phyloP scores from a whole-genome alignment of 306 rosid species.

The cucumber (Cucumis sativus) region Cucumber_9930_V3 NC_026660.2:3083501-3084000 shows the following conservation, averaged over 20 bases:
- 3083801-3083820: slow-evolving; percentile 43
- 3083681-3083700: slow-evolving; percentile 3
- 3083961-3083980: background rate
- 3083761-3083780: slow-evolving; percentile 17
- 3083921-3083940: background rate
- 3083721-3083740: slow-evolving; percentile 4
- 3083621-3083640: background rate
- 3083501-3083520: slow-evolving; percentile 5
- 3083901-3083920: background rate
- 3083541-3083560: slow-evolving; percentile 6
- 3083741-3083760: slow-evolving; percentile 9
- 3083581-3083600: background rate
- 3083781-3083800: slow-evolving; percentile 22
- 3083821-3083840: slow-evolving; percentile 36
- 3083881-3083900: background rate
- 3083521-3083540: slow-evolving; percentile 7
- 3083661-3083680: slow-evolving; percentile 6
- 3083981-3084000: background rate
- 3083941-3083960: background rate
- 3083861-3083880: background rate
- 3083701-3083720: slow-evolving; percentile 11
- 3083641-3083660: slow-evolving; percentile 19
- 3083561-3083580: slow-evolving; percentile 14
- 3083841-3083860: slow-evolving; percentile 32
- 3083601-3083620: background rate